Conservation (phyloP, 108 stramenopile species). For the Discostella pseudostelligera region DNA sequence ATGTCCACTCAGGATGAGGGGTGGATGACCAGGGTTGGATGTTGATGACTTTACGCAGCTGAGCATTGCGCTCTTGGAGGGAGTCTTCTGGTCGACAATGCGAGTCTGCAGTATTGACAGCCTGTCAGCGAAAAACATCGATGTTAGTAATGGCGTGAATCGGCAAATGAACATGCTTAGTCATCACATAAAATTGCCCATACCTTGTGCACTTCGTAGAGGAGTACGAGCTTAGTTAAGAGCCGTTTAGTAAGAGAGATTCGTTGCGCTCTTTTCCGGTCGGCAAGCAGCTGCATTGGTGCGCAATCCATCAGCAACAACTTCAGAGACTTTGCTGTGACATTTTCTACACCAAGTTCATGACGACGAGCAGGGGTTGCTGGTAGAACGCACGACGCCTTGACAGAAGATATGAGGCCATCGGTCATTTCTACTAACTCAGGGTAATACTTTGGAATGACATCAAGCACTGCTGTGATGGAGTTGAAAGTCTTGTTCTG, state of each 20-base stretch:
- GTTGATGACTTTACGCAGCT: constrained; percentile 39
- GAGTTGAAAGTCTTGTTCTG: constrained; percentile 47
- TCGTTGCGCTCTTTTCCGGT: constrained; percentile 48
- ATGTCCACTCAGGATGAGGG: constrained; percentile 82
- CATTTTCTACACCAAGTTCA: constrained; percentile 21
- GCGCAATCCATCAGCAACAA: constrained; percentile 59
- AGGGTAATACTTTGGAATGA: constrained; percentile 58
- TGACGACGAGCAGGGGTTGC: constrained; percentile 14
- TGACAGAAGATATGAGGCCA: constrained; percentile 44
- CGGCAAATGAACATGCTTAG: too few species aligned
- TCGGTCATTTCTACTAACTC: constrained; percentile 61
- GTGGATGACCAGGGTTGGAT: constrained; percentile 25
- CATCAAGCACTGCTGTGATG: constrained; percentile 57
- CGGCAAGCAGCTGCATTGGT: constrained; percentile 65
- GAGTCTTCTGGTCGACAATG: constrained; percentile 20
- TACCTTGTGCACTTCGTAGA: constrained; percentile 24
- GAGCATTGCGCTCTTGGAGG: constrained; percentile 17
- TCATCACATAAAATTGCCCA: not conserved
- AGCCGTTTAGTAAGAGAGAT: constrained; percentile 48
- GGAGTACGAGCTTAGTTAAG: constrained; percentile 34
- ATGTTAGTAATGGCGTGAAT: not conserved
- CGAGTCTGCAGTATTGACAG: constrained; percentile 20
- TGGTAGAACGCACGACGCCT: constrained; percentile 23
- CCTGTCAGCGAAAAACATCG: not conserved
- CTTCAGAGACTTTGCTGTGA: constrained; percentile 44